Evolutionary conservation across 495 filamentous ascomycete species (phyloP), one percentile per base, ranked within the genome.

Genomic region (Astrocystis sublimbata): DNA sequence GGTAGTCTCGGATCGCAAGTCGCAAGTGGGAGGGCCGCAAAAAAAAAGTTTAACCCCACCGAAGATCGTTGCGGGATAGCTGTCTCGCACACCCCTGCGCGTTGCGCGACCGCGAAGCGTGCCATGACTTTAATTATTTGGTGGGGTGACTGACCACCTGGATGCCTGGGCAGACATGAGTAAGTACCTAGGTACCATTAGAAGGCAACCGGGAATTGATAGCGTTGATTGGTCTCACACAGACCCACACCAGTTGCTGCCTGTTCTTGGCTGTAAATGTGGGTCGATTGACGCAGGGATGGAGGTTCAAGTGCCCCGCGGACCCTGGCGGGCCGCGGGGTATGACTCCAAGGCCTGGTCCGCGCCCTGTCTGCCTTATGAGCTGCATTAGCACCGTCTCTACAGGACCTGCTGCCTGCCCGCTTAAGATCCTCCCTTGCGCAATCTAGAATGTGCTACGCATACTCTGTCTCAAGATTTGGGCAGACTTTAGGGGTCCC

Each of bases 41-140:
- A 35, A 52, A 60, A 38, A 38, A 41, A 31, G 46, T 21, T 43
- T n/a, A 45, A 43, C 58, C 58, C 58, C 58, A 28, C 58, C 47
- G 31, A 57, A 53, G 47, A 53, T 35, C 24, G 58, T 53, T 52
- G 58, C 58, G 58, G 58, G 58, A 38, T 53, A 24, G 42, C 19
- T 43, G 23, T 50, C 33, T 47, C 33, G 40, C 19, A 36, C 15
- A 36, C 24, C 38, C 30, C 31, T 17, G 41, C 40, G 42, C 19
- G 23, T 50, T 8, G n/a, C 53, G 21, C 53, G 35, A 30, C 53
- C 21, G 35, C 7, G 33, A 33, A 40, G 23, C 15, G 19, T 36
- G 43, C 38, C 41, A 40, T 47, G 54, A 45, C 28, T 33, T 21
- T 26, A 17, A n/a, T 50, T 42, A 33, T 42, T 60, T 43, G 58